Base-by-base conservation (phyloP, 176 grass and related monocot genomes). In the Hsuehochloa calcarea region DNA sequence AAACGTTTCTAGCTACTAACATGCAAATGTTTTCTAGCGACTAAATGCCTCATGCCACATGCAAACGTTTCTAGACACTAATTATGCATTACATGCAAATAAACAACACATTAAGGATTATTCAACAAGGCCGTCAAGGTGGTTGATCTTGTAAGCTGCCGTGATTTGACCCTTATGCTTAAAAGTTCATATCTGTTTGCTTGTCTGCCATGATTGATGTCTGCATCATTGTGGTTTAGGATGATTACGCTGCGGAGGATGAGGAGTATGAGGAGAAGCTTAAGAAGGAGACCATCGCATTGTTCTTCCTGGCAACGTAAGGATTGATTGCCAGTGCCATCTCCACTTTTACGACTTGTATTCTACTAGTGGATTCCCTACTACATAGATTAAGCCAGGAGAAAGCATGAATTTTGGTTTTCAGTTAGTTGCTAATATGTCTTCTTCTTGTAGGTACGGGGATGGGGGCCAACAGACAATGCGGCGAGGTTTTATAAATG, bases 241-340 rank as follows among this genome's bases (percentile, higher is more conserved):
- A 99, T 70, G 91, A 99, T 27, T 99, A 94, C 10, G 93, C 93
- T 2, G 88, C 81, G 0, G 93, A 95, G 29, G 93, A 98, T 19
- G 93, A 92, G 52, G 96, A 96, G 58, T 96, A 91, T 38, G 90
- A 84, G 56, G 83, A 98, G 69, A 96, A 99, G 61, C 54, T 99
- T 13, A 99, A 98, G 88, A 98, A 98, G 83, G 96, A 98, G 83
- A 89, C 11, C 63, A 76, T 98, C 6, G 80, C 85, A 5, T 46
- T 98, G 45, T 98, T 98, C 82, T 95, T 95, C 91, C 56, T 98
- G 69, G 96, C 96, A 22, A 98, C 91, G 96, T 98, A 95, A 90
- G 84, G 60, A 63, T 63, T 12, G 64, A 27, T 27, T 25, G 27
- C 1, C 38, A 3, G 1, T 41, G 5, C 29, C 52, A 13, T 71